Base-by-base conservation (phyloP, 352 stramenopile genomes). In the Globisporangium mamillatum region DNA sequence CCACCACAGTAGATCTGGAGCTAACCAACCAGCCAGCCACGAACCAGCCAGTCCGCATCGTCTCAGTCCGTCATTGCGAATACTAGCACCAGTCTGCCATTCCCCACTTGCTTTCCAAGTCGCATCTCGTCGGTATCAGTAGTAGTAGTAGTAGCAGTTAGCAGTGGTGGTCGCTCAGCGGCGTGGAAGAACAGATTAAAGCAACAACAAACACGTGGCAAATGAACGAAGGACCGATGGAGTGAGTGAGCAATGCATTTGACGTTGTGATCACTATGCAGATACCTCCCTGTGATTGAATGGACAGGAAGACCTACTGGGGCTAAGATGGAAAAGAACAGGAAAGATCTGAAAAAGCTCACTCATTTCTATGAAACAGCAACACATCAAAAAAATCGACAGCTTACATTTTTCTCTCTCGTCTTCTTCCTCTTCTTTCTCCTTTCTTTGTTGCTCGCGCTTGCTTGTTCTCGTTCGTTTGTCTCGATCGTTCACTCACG, bases 351-450 rank as follows among this genome's bases (percentile, higher is more conserved):
- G 18, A 44, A 60, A n/a, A 25, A 44, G 25, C 29, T 66, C 25
- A 50, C 29, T 4, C 18, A 66, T 18, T 38, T 64, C 60, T 52
- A 57, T 41, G 18, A 68, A 68, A 58, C 25, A 54, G 36, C 53
- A 61, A 24, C 53, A 50, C 52, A 62, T 61, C 63, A 36, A 63
- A 68, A 56, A 68, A 53, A 68, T 63, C 63, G 52, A 68, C 63
- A 68, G 63, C 63, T 68, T 68, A 68, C 63, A 68, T 68, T 68
- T 58, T 68, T 48, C 38, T 55, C 29, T 22, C 14, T 67, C 46
- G 59, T 36, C 29, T 60, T 46, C 48, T 34, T 52, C 22, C 24
- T 58, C 10, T 20, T 20, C 16, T 29, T 50, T 25, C 8, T 36
- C 38, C 20, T 27, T 65, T 60, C 44, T 34, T 41, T 44, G 10